A percentile compares a stretch with the other conserved stretches of the same genome.
These are phyloP conservation scores for Hura crepitans DNA, from an alignment of 441 rosid genomes.

Conservation along the genomic window DNA sequence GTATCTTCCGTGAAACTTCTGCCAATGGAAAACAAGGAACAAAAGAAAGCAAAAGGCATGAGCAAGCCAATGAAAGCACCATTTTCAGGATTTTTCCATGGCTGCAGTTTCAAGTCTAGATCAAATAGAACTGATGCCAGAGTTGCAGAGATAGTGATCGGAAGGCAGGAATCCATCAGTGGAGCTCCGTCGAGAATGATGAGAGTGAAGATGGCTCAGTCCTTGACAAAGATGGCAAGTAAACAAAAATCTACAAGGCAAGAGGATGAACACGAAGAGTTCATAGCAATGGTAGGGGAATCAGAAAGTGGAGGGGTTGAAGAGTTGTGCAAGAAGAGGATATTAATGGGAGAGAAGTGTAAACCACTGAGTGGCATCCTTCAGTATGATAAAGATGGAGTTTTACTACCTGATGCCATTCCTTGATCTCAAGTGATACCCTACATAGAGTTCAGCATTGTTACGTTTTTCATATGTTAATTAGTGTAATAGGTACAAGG, in stretches of 20 bases:
- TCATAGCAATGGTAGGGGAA: not conserved
- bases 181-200: conserved; percentile 25
- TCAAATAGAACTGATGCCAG: not conserved
- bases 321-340: conserved; percentile 74
- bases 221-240: not conserved
- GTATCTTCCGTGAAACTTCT: not conserved
- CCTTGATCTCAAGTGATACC: not conserved
- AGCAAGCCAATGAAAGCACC: not conserved
- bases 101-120: conserved; percentile 6
- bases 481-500: not conserved
- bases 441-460: not conserved
- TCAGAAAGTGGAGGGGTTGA: not conserved
- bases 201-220: conserved; percentile 28
- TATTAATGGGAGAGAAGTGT: conserved; percentile 68
- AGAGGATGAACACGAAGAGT: not conserved
- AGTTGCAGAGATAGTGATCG: not conserved
- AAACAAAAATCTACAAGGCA: not conserved
- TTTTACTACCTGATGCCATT: conserved; percentile 40
- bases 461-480: not conserved
- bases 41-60: conserved; percentile 8
- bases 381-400: conserved; percentile 45
- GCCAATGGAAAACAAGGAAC: conserved; percentile 13
- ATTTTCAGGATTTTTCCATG: conserved; percentile 7
- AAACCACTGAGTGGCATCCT: conserved; percentile 50
- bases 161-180: conserved; percentile 16